These are phyloP conservation scores for Dryas drummondii DNA, from an alignment of 306 rosid genomes.

Conservation along the genomic window DNA sequence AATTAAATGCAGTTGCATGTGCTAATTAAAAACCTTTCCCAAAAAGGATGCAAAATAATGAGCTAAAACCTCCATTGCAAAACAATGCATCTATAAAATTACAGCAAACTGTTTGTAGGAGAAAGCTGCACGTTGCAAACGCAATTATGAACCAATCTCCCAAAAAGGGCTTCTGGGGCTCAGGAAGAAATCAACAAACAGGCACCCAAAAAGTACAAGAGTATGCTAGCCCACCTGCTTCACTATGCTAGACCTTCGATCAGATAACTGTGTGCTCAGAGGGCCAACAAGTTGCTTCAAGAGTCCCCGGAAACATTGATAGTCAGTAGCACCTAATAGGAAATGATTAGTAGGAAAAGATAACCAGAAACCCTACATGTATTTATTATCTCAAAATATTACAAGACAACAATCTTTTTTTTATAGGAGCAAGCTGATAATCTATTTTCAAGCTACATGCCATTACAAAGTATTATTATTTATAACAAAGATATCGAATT, in stretches of 20 bases:
- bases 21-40: not conserved
- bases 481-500: not conserved
- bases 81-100: not conserved
- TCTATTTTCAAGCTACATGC: not conserved
- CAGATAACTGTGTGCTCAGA: conserved; percentile 84
- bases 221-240: conserved; percentile 68
- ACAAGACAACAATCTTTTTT: too few species aligned
- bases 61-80: not conserved
- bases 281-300: conserved; percentile 96
- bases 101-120: not conserved
- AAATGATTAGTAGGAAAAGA: conserved; percentile 20
- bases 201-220: conserved; percentile 15
- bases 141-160: conserved; percentile 19
- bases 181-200: conserved; percentile 23
- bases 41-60: not conserved
- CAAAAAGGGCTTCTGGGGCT: not conserved
- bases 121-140: not conserved
- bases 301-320: conserved; percentile 79
- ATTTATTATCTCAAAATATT: not conserved
- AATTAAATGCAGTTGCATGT: not conserved
- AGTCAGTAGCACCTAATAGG: conserved; percentile 83
- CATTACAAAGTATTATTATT: not conserved
- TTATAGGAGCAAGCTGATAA: not conserved
- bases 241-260: conserved; percentile 95
- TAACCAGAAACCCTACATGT: not conserved